A percentile compares a stretch with the other conserved stretches of the same genome.
Conservation (phyloP, 768 basidiomycete species). For the Lactarius evosmus region DNA sequence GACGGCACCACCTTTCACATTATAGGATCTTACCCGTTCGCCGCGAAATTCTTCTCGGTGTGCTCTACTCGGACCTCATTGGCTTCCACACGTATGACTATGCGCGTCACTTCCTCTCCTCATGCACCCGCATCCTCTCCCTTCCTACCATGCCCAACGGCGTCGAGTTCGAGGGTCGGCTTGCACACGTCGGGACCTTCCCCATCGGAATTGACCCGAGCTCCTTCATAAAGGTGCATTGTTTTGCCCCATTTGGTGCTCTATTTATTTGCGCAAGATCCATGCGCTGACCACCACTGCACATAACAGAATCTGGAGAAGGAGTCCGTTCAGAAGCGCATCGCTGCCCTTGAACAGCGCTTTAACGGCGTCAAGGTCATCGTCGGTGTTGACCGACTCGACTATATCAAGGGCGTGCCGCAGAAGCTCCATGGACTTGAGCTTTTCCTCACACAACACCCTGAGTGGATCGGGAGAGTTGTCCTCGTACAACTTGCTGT, state of each 20-base stretch:
- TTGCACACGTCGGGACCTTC: conserved; percentile 97
- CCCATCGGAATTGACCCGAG: conserved; percentile 97
- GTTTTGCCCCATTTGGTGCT: not conserved
- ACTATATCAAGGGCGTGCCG: conserved; percentile 99
- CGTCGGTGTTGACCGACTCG: conserved; percentile 95
- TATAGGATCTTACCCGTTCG: conserved; percentile 92
- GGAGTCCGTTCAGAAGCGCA: conserved; percentile 74
- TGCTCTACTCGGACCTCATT: conserved; percentile 94
- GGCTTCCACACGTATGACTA: conserved; percentile 99
- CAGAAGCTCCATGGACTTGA: conserved; percentile 97
- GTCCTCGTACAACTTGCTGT: conserved; percentile 97
- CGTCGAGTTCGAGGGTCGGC: conserved; percentile 91
- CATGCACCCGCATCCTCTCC: conserved; percentile 93
- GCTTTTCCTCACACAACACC: conserved; percentile 94
- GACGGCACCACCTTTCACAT: not conserved
- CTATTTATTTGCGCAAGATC: not conserved
- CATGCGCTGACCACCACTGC: conserved; percentile 14
- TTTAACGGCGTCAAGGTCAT: conserved; percentile 96
- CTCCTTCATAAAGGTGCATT: conserved; percentile 77
- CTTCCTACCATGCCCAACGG: conserved; percentile 98
- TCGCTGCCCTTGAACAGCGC: conserved; percentile 78
- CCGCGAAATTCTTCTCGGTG: conserved; percentile 93
- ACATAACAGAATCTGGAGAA: conserved; percentile 69
- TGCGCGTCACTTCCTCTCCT: conserved; percentile 97
- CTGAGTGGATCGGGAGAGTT: conserved; percentile 99